Conservation (phyloP, 768 basidiomycete species). For the Macrolepiota fuliginosa region DNA sequence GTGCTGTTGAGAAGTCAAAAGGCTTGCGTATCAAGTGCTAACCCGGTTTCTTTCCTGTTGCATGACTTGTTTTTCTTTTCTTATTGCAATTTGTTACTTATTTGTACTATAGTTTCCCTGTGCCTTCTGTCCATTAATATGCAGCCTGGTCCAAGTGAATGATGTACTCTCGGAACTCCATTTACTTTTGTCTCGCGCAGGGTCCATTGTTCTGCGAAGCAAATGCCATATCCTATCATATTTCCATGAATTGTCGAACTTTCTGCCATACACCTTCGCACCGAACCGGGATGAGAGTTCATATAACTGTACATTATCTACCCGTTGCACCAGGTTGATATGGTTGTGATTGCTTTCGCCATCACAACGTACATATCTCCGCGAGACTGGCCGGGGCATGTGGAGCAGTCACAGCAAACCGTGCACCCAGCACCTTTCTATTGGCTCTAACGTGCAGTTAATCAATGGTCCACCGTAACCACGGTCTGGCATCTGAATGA, state of each 20-base stretch:
- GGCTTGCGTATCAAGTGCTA: conserved; percentile 19
- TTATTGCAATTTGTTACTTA: neutral
- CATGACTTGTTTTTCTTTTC: neutral
- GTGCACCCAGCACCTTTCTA: neutral
- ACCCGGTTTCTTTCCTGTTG: neutral
- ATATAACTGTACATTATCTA: neutral
- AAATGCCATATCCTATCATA: neutral
- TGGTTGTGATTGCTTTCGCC: neutral
- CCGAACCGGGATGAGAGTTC: neutral
- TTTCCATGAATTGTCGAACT: neutral
- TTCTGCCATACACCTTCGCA: neutral
- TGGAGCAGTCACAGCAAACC: neutral
- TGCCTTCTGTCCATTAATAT: neutral
- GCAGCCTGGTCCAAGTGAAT: neutral
- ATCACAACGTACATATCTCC: no score
- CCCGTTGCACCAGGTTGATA: neutral
- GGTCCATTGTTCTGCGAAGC: neutral
- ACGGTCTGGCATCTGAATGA: neutral
- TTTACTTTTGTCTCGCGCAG: neutral
- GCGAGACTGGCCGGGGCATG: neutral
- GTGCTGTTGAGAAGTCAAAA: conserved; percentile 63
- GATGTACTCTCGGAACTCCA: neutral
- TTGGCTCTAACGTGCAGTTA: neutral
- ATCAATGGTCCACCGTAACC: neutral
- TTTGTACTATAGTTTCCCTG: neutral